phyloP scores from a whole-genome alignment of 2,329 filamentous ascomycete genomes.

The Didymella sp. region DNA sequence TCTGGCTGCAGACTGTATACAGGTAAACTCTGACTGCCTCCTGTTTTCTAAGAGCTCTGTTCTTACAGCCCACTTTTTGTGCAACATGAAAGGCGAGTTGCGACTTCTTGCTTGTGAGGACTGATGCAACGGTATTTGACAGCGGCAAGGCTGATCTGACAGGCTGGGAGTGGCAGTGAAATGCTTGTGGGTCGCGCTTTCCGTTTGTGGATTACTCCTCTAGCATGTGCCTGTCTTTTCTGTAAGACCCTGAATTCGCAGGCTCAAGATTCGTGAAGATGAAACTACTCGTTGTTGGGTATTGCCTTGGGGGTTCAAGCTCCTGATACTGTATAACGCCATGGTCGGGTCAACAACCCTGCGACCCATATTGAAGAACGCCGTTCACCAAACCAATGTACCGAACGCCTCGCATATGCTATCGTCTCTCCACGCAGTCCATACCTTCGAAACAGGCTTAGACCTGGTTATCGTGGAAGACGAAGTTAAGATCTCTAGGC shows the following conservation, averaged over 20 bases:
- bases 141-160: neutral
- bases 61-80: too few species aligned
- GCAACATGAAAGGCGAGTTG: constrained; percentile 20
- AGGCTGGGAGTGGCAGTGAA: neutral
- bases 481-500: constrained; percentile 88
- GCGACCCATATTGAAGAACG: neutral
- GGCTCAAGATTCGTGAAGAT: neutral
- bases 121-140: neutral
- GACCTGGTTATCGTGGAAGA: constrained; percentile 84
- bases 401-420: constrained; percentile 6
- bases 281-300: constrained; percentile 11
- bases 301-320: constrained; percentile 5
- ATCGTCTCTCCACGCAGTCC: neutral
- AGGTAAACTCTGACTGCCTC: too few species aligned
- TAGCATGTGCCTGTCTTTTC: neutral
- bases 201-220: neutral
- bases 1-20: too few species aligned
- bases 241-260: neutral
- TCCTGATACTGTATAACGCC: constrained; percentile 2
- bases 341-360: neutral
- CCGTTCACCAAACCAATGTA: neutral
- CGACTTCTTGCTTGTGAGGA: constrained; percentile 4
- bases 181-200: neutral
- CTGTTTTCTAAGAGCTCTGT: too few species aligned
- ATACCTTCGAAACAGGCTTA: constrained; percentile 29